A percentile compares a stretch with the other conserved stretches of the same genome.
These are phyloP conservation scores for Aspergillus sp. DNA, from an alignment of 2,329 filamentous ascomycete species.

Conservation along the genomic window DNA sequence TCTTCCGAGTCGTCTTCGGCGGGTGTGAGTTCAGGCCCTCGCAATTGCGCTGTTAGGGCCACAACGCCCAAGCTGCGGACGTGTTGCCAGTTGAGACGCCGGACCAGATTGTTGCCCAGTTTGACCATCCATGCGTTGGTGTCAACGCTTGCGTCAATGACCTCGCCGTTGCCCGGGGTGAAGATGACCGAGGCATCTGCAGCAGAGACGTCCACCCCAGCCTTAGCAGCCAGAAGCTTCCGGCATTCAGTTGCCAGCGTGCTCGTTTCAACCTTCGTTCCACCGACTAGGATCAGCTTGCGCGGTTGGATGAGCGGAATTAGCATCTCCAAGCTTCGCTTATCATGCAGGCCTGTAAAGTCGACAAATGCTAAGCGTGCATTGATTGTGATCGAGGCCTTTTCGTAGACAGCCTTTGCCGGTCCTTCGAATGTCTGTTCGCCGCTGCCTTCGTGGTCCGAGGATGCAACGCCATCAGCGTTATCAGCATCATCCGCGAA, in stretches of 20 bases:
- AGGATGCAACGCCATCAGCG: conserved; percentile 50
- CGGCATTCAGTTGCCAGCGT: conserved; percentile 72
- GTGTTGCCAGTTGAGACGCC: conserved; percentile 87
- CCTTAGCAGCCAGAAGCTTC: conserved; percentile 49
- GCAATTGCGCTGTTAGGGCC: conserved; percentile 71
- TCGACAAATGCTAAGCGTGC: conserved; percentile 80
- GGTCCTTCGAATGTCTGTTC: conserved; percentile 53
- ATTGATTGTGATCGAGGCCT: conserved; percentile 57
- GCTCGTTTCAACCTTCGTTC: conserved; percentile 67
- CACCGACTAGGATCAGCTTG: conserved; percentile 87
- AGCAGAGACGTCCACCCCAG: conserved; percentile 31
- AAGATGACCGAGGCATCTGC: conserved; percentile 62
- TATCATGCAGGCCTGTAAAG: conserved; percentile 86
- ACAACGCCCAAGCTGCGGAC: conserved; percentile 84
- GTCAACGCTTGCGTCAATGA: conserved; percentile 86
- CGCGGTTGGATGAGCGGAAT: conserved; percentile 89
- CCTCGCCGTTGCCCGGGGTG: conserved; percentile 64
- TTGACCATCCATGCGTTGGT: conserved; percentile 97
- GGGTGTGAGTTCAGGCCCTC: conserved; percentile 37
- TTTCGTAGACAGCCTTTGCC: conserved; percentile 62
- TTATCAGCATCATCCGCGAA: conserved; percentile 46
- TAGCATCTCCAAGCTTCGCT: conserved; percentile 86
- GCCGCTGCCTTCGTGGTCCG: conserved; percentile 44
- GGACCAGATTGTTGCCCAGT: conserved; percentile 73
- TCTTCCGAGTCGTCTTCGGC: conserved; percentile 32